Evolutionary conservation across 495 filamentous ascomycete species (phyloP), one percentile per base, ranked within the genome.

Genomic region (Aspergillus cristatus): DNA sequence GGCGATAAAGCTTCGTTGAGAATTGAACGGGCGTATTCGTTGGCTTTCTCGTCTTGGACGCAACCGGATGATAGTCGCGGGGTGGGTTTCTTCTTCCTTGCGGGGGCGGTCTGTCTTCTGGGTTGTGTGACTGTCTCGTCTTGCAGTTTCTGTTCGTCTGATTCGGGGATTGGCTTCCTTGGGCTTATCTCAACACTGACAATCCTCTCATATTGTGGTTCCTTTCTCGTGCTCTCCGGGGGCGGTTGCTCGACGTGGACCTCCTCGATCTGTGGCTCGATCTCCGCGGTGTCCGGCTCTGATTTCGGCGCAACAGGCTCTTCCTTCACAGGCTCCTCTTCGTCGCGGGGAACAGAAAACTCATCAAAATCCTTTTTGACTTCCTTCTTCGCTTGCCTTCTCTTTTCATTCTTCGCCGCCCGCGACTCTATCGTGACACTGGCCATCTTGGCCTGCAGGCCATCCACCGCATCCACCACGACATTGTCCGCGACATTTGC

Each of bases 1-100:
- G 57, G 47, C 1, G 65, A 66, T 11, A 62, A 15, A 1, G 62
- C 59, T 45, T 67, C 60, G 26, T 60, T 40, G 4, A 70, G 45
- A 16, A 70, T 63, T 14, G 53, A 43, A 2, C 43, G 53, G n/a
- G 63, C 62, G 28, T 70, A 70, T 18, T 48, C 37, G 43, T 58
- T 67, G 13, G 46, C 45, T 30, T 60, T 59, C 15, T 46, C 47
- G 49, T 70, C 54, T 14, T 52, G 41, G n/a, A 70, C 43, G 16
- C 55, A 51, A 7, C 61, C 63, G 2, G 62, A 66, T 11, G 62
- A 66, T 6, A 50, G 37, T 12, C 62, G 48, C 0, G 41, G 33
- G 3, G 37, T 28, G 5, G 46, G 42, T 17, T 38, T 54, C 34
- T 40, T 54, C 14, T 38, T 55, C 18, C 38, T 24, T 24, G 20